Evolutionary conservation across 495 filamentous ascomycete genomes (phyloP).

Genomic region (Penicillium herquei): DNA sequence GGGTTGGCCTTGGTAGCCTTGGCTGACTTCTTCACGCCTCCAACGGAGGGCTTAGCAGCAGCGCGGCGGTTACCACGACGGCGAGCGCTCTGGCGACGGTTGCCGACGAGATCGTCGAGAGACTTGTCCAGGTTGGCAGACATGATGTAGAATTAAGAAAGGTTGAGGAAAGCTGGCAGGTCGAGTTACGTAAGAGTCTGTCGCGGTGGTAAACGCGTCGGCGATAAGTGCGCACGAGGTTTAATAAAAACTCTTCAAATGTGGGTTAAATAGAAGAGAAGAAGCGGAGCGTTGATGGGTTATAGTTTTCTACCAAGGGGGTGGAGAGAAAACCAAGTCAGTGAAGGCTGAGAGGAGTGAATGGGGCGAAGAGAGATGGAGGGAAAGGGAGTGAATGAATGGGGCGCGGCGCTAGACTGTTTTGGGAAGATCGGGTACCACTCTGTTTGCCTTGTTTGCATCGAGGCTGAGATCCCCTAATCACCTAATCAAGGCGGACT

Average conservation of each 20-base stretch:
- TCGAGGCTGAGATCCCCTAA: background rate
- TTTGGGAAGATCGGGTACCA: conserved; percentile 12
- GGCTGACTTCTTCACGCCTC: conserved; percentile 81
- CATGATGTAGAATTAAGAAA: conserved; percentile 47
- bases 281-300: background rate
- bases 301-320: background rate
- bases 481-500: too few relatives aligned
- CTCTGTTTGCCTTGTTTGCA: conserved; percentile 20
- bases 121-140: conserved; percentile 92
- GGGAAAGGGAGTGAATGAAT: conserved; percentile 14
- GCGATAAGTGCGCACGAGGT: conserved; percentile 4
- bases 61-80: conserved; percentile 54
- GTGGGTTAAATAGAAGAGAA: conserved; percentile 2
- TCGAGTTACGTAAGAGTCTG: conserved; percentile 9
- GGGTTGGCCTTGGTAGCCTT: conserved; percentile 58
- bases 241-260: conserved; percentile 16
- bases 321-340: conserved; percentile 1
- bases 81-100: conserved; percentile 58
- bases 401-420: conserved; percentile 5
- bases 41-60: conserved; percentile 57
- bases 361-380: conserved; percentile 7
- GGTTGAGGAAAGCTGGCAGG: conserved; percentile 17
- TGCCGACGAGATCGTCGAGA: conserved; percentile 92
- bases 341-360: conserved; percentile 13
- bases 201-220: conserved; percentile 11